These are phyloP conservation scores for Alternaria gansuensis DNA, from an alignment of 2,329 filamentous ascomycete genomes.

Conservation along the genomic window DNA sequence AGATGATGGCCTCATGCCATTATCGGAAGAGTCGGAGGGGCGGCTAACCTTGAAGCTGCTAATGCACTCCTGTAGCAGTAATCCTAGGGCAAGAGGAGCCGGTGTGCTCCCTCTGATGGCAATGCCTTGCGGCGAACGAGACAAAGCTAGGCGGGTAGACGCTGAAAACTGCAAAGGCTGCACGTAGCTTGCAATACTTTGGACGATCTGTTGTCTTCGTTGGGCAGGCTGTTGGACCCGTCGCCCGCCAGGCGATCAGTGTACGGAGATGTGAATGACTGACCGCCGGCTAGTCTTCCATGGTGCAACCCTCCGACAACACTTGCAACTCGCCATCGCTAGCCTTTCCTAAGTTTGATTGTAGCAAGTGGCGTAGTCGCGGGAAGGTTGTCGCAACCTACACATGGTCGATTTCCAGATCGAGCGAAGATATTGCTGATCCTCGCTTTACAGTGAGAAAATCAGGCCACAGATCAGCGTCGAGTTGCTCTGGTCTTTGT, in stretches of 20 bases:
- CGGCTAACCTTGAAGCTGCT: slow-evolving; percentile 7
- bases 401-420: slow-evolving; percentile 16
- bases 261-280: slow-evolving; percentile 16
- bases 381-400: slow-evolving; percentile 17
- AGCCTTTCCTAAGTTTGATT: slow-evolving; percentile 22
- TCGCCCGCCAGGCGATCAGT: slow-evolving; percentile 14
- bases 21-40: slow-evolving; percentile 18
- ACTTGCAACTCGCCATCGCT: slow-evolving; percentile 37
- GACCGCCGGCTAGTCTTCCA: slow-evolving; percentile 19
- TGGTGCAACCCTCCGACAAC: slow-evolving; percentile 28
- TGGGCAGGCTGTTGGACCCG: slow-evolving; percentile 10
- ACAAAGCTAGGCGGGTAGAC: slow-evolving; percentile 14
- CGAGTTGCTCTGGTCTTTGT: slow-evolving; percentile 16
- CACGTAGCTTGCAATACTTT: slow-evolving; percentile 14
- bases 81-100: slow-evolving; percentile 26
- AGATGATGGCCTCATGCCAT: slow-evolving; percentile 5
- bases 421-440: slow-evolving; percentile 25
- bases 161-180: slow-evolving; percentile 4
- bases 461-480: slow-evolving; percentile 43
- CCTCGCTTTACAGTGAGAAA: slow-evolving; percentile 31
- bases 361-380: slow-evolving; percentile 19
- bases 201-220: slow-evolving; percentile 11
- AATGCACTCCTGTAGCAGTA: slow-evolving; percentile 7
- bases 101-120: slow-evolving; percentile 8
- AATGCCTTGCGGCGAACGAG: slow-evolving; percentile 3